Base-by-base conservation (phyloP, 495 filamentous ascomycete species). In the Neurospora terricola region DNA sequence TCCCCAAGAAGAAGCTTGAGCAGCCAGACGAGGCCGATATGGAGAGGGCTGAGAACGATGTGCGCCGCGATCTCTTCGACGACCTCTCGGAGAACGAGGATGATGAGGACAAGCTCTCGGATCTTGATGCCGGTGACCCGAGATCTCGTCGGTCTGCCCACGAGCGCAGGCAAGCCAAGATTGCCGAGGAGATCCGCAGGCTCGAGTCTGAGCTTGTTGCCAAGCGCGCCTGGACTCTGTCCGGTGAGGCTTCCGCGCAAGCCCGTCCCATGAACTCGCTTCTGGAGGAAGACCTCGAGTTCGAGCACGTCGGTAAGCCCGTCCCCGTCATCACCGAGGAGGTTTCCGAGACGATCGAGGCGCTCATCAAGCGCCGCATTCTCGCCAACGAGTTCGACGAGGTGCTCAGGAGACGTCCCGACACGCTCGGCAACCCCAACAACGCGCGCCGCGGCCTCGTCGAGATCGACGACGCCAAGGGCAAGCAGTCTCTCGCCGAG, bases 301-400 rank as follows among this genome's bases (percentile, higher is more conserved):
- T 98, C 77, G 96, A 99, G 80, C 88, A 96, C 69, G 88, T 92
- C n/a, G 96, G 96, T 73, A 98, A 98, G 80, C 96, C 96, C 0
- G 91, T 97, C 1, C 93, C 95, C 5, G 92, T 98, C 38, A 93
- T 97, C 76, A 98, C 96, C 0, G 90, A 92, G n/a, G 95, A 98
- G 79, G 88, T 96, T 12, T 95, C 89, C 59, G 95, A 97, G 80
- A 91, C 91, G 71, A 96, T 99, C 71, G 96, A 98, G 80, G 93
- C 91, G 18, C 88, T 99, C 70, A 93, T 99, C 82, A 98, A 98
- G 80, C 90, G 93, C 38, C 92, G 96, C 36, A 97, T 99, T 76
- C 83, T 98, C 23, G 92, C 93, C 9, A 87, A 89, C 72, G 93
- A 98, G 76, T 99, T 99, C 76, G 95, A 99, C 78, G 96, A 99